These are phyloP conservation scores for Tetrahymena thermophila DNA, from an alignment of 73 alveolate genomes.

Conservation along the genomic window DNA sequence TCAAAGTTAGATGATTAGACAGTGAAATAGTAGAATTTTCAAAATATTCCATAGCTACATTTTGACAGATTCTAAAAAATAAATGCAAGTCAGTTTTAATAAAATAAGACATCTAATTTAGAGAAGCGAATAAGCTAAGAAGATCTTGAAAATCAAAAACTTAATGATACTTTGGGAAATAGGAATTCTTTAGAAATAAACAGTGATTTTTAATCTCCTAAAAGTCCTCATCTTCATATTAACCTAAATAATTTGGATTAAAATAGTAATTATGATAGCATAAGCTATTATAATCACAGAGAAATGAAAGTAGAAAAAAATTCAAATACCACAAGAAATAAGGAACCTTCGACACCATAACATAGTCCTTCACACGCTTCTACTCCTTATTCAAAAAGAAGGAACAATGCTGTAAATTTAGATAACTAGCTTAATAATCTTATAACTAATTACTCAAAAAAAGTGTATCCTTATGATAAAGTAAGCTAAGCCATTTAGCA, in stretches of 20 bases:
- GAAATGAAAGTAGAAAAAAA: background rate
- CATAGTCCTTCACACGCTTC: background rate
- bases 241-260: background rate
- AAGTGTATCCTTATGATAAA: background rate
- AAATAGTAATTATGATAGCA: background rate
- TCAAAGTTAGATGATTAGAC: background rate
- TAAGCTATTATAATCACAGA: too few species aligned
- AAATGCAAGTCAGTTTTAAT: background rate
- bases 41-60: background rate
- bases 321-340: background rate
- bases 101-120: background rate
- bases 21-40: background rate
- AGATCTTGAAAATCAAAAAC: background rate
- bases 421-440: background rate
- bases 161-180: background rate
- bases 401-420: background rate
- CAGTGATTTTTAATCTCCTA: background rate
- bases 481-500: background rate
- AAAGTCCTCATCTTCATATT: background rate
- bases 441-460: background rate
- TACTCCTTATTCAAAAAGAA: background rate
- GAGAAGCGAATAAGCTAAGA: background rate
- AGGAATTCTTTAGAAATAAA: background rate
- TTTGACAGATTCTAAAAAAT: background rate
- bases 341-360: background rate